Percentiles rank a stretch among this genome's conserved stretches.
phyloP scores from a whole-genome alignment of 805 yeast species.

The Wickerhamomyces xylosicus region DNA sequence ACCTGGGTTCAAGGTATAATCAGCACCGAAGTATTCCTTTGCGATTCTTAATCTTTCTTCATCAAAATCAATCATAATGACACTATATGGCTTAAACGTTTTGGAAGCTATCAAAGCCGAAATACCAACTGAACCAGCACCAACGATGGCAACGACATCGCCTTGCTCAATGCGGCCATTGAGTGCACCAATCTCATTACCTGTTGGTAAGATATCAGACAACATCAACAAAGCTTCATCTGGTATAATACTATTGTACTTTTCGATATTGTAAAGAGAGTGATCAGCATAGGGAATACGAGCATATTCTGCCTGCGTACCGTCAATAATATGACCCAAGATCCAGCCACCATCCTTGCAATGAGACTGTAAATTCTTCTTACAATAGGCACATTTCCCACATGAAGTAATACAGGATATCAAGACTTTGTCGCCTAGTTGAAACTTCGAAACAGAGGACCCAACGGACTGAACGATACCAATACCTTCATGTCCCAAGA shows the following conservation, averaged over 20 bases:
- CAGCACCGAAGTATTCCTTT: conserved; percentile 46
- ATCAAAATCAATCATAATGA: conserved; percentile 49
- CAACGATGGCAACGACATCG: conserved; percentile 53
- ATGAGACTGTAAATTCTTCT: conserved; percentile 47
- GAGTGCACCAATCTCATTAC: conserved; percentile 55
- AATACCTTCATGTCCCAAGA: conserved; percentile 55
- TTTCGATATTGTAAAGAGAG: conserved; percentile 23
- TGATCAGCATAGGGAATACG: conserved; percentile 41
- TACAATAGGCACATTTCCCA: conserved; percentile 46
- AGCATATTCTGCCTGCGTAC: conserved; percentile 56
- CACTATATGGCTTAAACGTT: conserved; percentile 39
- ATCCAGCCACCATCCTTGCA: conserved; percentile 47
- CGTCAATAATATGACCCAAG: conserved; percentile 49
- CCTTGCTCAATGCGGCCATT: conserved; percentile 42
- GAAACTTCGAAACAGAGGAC: conserved; percentile 33
- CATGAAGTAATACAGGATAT: conserved; percentile 61
- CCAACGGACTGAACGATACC: conserved; percentile 45
- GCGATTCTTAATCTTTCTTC: conserved; percentile 51
- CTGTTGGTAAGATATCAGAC: conserved; percentile 59
- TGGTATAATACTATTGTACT: conserved; percentile 23
- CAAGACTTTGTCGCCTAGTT: conserved; percentile 47
- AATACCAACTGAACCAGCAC: conserved; percentile 60
- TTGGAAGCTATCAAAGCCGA: conserved; percentile 49
- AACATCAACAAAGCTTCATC: conserved; percentile 50
- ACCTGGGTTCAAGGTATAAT: conserved; percentile 42